Percentiles rank a stretch among this genome's conserved stretches.
phyloP scores from a whole-genome alignment of 441 rosid species.

The Corymbia calophylla region DNA sequence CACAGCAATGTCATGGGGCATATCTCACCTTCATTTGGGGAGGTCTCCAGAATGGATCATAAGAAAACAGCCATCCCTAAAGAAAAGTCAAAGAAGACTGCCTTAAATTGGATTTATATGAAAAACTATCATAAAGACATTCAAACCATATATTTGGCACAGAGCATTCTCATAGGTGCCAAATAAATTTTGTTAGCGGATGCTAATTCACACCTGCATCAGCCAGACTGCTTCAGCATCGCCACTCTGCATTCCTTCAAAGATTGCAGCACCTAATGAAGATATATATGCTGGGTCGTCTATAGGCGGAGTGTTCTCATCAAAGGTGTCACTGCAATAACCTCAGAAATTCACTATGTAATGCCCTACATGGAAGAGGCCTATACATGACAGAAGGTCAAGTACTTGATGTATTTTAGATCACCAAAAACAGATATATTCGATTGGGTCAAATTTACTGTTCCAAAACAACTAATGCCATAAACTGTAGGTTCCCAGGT shows the following conservation, averaged over 20 bases:
- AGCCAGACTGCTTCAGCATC: constrained; percentile 65
- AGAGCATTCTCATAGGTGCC: not conserved
- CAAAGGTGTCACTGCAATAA: constrained; percentile 62
- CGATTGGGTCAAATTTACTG: not conserved
- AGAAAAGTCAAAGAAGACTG: not conserved
- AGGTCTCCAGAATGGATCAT: constrained; percentile 84
- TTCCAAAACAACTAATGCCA: not conserved
- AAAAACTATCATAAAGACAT: not conserved
- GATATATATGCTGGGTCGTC: constrained; percentile 67
- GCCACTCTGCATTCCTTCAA: constrained; percentile 63
- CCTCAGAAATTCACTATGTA: constrained; percentile 5
- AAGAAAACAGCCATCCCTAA: constrained; percentile 77
- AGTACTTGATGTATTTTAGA: not conserved
- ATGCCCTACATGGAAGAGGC: not conserved
- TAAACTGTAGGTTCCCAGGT: not conserved
- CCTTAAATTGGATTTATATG: not conserved
- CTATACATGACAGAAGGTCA: not conserved
- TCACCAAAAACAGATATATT: not conserved
- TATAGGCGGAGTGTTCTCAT: constrained; percentile 78
- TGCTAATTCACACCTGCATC: constrained; percentile 52
- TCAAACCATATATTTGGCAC: not conserved
- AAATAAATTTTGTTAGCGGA: not conserved
- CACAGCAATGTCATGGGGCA: not conserved
- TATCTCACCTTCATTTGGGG: constrained; percentile 61
- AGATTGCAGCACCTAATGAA: constrained; percentile 63